phyloP scores from a whole-genome alignment of 352 stramenopile species.

The Pythium periplocum region DNA sequence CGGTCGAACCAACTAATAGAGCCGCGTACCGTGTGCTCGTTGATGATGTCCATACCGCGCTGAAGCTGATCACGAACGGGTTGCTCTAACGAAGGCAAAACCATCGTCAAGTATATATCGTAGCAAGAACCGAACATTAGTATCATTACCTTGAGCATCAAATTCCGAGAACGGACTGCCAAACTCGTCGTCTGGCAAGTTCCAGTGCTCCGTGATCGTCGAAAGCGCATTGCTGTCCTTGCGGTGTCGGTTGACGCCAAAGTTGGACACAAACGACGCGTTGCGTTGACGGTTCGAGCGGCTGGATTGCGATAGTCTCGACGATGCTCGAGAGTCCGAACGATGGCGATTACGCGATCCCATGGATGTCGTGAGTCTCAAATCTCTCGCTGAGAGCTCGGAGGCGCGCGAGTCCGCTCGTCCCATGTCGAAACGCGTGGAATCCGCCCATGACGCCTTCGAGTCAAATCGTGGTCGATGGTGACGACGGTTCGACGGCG shows the following conservation, averaged over 20 bases:
- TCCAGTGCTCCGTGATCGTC: slow-evolving; percentile 87
- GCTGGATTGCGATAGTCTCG: slow-evolving; percentile 49
- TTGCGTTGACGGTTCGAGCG: slow-evolving; percentile 37
- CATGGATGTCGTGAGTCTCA: slow-evolving; percentile 56
- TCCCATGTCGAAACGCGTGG: slow-evolving; percentile 82
- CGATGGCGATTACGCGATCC: slow-evolving; percentile 34
- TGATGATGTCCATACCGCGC: slow-evolving; percentile 77
- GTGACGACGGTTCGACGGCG: slow-evolving; percentile 35
- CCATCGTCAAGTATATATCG: no score
- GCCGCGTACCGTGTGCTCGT: slow-evolving; percentile 69
- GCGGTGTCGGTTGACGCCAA: slow-evolving; percentile 55
- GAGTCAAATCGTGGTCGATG: slow-evolving; percentile 76
- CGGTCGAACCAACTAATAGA: no score
- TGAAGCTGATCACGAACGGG: slow-evolving; percentile 80
- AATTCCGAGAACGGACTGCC: slow-evolving; percentile 73
- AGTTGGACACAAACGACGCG: slow-evolving; percentile 77
- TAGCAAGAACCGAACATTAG: no score
- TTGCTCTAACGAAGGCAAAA: slow-evolving; percentile 36
- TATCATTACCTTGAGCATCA: slow-evolving; percentile 55
- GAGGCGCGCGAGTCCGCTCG: slow-evolving; percentile 75
- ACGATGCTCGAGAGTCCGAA: slow-evolving; percentile 59
- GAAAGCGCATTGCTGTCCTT: slow-evolving; percentile 75
- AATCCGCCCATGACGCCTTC: slow-evolving; percentile 79
- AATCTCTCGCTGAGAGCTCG: slow-evolving; percentile 58
- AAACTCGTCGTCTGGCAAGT: slow-evolving; percentile 73